These are phyloP conservation scores for Gossypium schwendimanii DNA, from an alignment of 441 rosid species.

Conservation along the genomic window DNA sequence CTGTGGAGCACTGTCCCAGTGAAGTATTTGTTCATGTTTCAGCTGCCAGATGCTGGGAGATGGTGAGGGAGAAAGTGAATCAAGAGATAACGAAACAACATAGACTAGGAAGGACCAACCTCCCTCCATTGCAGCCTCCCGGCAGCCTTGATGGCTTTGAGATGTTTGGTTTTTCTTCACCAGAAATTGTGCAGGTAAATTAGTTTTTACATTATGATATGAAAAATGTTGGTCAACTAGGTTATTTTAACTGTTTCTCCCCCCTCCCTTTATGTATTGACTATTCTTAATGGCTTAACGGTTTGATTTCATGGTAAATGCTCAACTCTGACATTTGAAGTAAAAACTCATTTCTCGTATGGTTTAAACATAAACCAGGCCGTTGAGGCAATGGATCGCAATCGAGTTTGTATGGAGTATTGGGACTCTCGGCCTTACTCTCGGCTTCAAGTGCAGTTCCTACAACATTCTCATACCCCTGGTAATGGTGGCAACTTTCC, in stretches of 20 bases:
- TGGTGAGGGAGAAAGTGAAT: slow-evolving; percentile 92
- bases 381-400: slow-evolving; percentile 77
- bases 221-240: background rate
- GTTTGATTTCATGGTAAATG: background rate
- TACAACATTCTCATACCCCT: slow-evolving; percentile 32
- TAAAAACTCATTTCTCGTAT: slow-evolving; percentile 7
- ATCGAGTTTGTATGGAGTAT: slow-evolving; percentile 78
- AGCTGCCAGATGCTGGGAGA: slow-evolving; percentile 92
- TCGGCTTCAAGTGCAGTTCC: slow-evolving; percentile 71
- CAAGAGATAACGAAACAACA: slow-evolving; percentile 85
- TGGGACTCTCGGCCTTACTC: slow-evolving; percentile 96
- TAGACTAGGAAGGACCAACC: slow-evolving; percentile 64
- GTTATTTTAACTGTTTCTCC: background rate
- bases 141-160: slow-evolving; percentile 96
- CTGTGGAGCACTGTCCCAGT: slow-evolving; percentile 60
- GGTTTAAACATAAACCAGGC: slow-evolving; percentile 39
- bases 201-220: background rate
- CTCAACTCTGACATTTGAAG: background rate
- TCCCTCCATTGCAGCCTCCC: slow-evolving; percentile 92
- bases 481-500: slow-evolving; percentile 23
- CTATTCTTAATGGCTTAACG: background rate
- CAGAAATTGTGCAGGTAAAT: slow-evolving; percentile 87
- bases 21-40: slow-evolving; percentile 87
- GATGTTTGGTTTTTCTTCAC: slow-evolving; percentile 95
- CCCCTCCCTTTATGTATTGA: background rate